phyloP scores from a whole-genome alignment of 2,329 filamentous ascomycete species.

The Fusarium succisae region DNA sequence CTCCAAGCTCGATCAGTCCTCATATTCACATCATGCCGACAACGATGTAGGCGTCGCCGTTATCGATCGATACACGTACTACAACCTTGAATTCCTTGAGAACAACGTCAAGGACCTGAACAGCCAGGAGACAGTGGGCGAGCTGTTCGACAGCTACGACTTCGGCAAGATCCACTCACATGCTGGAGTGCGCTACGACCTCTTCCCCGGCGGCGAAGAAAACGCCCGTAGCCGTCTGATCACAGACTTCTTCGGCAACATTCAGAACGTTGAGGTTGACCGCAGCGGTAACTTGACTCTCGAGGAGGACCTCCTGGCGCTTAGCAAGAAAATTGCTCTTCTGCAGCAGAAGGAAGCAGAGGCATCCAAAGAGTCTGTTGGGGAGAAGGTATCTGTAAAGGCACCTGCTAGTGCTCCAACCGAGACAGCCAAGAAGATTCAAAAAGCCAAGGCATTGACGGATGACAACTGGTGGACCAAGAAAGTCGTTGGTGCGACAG shows the following conservation, averaged over 20 bases:
- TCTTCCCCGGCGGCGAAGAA: slow-evolving; percentile 87
- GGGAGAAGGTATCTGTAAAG: slow-evolving; percentile 39
- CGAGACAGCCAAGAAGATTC: slow-evolving; percentile 44
- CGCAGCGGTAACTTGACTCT: slow-evolving; percentile 65
- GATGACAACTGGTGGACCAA: slow-evolving; percentile 75
- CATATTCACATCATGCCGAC: slow-evolving; percentile 97
- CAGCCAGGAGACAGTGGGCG: slow-evolving; percentile 89
- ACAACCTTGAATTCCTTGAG: slow-evolving; percentile 96
- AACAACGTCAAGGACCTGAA: slow-evolving; percentile 85
- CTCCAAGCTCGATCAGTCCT: slow-evolving; percentile 93
- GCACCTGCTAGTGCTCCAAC: slow-evolving; percentile 43
- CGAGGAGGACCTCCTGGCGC: slow-evolving; percentile 79
- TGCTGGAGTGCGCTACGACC: slow-evolving; percentile 90
- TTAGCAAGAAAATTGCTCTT: slow-evolving; percentile 73
- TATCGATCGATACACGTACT: slow-evolving; percentile 98
- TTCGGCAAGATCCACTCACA: slow-evolving; percentile 93
- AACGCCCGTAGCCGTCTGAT: slow-evolving; percentile 82
- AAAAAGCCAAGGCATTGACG: slow-evolving; percentile 66
- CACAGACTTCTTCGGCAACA: slow-evolving; percentile 98
- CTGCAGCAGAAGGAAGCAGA: slow-evolving; percentile 60
- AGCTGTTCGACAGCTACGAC: slow-evolving; percentile 96
- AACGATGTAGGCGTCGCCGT: slow-evolving; percentile 98
- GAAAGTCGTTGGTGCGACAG: slow-evolving; percentile 69
- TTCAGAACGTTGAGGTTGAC: slow-evolving; percentile 95
- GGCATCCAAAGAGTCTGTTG: slow-evolving; percentile 46